A percentile compares a stretch with the other conserved stretches of the same genome.
Conservation (phyloP, 73 alveolate genomes). For the Symbiodinium pilosum region DNA sequence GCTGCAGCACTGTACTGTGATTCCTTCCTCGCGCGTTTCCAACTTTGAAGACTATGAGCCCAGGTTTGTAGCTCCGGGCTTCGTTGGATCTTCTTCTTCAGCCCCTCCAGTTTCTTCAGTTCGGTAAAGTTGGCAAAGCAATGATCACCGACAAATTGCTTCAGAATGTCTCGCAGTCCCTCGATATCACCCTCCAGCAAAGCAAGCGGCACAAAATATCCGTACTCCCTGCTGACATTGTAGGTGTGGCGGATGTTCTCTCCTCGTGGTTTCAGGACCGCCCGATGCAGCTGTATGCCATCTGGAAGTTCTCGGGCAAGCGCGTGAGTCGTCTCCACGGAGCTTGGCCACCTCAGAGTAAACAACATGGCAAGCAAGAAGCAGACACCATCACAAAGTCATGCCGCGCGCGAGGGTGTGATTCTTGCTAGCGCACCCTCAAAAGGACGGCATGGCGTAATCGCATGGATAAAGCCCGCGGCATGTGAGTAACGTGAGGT, state of each 20-base stretch:
- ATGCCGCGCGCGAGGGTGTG: background rate
- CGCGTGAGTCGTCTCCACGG: background rate
- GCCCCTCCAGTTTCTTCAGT: conserved; percentile 53
- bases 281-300: conserved; percentile 15
- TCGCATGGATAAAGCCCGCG: no score
- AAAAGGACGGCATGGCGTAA: no score
- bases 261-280: conserved; percentile 28
- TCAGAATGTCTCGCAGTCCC: background rate
- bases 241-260: conserved; percentile 9
- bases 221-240: conserved; percentile 29
- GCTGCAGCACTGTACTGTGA: background rate
- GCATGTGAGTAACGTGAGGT: no score
- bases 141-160: conserved; percentile 4
- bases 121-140: conserved; percentile 63
- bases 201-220: background rate
- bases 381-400: background rate
- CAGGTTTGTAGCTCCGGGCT: conserved; percentile 11
- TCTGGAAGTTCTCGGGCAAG: conserved; percentile 1
- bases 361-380: no score
- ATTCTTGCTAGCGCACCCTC: no score
- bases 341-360: background rate
- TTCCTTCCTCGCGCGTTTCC: conserved; percentile 44
- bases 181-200: background rate
- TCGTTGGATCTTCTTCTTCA: conserved; percentile 43
- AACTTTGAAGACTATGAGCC: conserved; percentile 43